These are phyloP conservation scores for Phyllosticta citriasiana DNA, from an alignment of 2,329 filamentous ascomycete genomes.

Conservation along the genomic window DNA sequence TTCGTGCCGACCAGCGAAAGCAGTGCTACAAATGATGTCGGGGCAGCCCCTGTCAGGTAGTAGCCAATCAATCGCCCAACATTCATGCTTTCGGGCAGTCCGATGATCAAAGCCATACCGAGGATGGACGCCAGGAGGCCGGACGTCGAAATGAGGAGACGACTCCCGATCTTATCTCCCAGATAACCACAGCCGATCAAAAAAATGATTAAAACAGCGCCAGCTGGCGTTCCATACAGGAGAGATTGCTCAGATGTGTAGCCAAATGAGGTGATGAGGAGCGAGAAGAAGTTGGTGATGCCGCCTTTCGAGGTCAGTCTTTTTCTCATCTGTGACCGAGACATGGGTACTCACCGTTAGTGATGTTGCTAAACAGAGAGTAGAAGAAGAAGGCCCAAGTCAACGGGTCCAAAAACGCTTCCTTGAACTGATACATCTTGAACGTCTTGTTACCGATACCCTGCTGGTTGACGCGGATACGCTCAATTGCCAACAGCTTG, in stretches of 20 bases:
- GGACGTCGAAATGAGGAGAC: slow-evolving; percentile 45
- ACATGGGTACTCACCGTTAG: slow-evolving; percentile 34
- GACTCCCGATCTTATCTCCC: slow-evolving; percentile 47
- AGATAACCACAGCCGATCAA: slow-evolving; percentile 47
- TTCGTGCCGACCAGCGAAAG: slow-evolving; percentile 55
- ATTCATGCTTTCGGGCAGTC: slow-evolving; percentile 48
- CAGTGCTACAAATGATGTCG: slow-evolving; percentile 54
- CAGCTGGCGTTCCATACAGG: slow-evolving; percentile 55
- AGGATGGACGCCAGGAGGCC: slow-evolving; percentile 46
- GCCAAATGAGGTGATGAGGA: slow-evolving; percentile 53
- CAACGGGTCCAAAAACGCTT: slow-evolving; percentile 44
- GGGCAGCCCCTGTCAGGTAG: slow-evolving; percentile 52
- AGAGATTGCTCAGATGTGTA: slow-evolving; percentile 54
- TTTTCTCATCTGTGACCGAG: too few relatives aligned
- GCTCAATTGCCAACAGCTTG: slow-evolving; percentile 54
- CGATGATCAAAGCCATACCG: slow-evolving; percentile 55
- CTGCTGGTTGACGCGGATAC: slow-evolving; percentile 61
- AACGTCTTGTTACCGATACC: slow-evolving; percentile 58
- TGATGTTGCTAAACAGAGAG: slow-evolving; percentile 47
- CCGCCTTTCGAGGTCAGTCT: slow-evolving; percentile 27
- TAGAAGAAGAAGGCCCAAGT: slow-evolving; percentile 51
- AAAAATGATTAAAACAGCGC: slow-evolving; percentile 53
- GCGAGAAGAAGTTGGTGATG: slow-evolving; percentile 51
- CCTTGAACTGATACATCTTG: slow-evolving; percentile 51
- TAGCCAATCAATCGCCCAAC: slow-evolving; percentile 53